Evolutionary conservation across 805 yeast species (phyloP), one percentile per base, ranked within the genome.

Genomic region (Metschnikowia sp.): DNA sequence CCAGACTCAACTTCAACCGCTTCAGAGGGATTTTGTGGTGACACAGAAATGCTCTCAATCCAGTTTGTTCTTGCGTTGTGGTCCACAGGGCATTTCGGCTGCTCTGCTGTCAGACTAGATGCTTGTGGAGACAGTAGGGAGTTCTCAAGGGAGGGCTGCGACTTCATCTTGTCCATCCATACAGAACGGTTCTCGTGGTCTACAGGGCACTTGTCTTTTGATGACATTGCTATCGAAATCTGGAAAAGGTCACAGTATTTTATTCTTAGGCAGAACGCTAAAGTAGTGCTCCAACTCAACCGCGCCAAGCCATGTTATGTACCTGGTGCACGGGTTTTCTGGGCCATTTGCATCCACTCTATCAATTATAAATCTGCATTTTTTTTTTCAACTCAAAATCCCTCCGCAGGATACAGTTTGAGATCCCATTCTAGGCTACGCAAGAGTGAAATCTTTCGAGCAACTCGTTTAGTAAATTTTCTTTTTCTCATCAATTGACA

Each of bases 401-500:
- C 26, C 7, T 22, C 26, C 26, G 7, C 26, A 22, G 26, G 26
- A 22, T 7, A 7, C 26, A 22, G 26, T 22, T 1, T 7, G 7
- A 22, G 7, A 22, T 22, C 7, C 26, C 26, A 22, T 22, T 22
- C 26, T 7, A 22, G 5, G 7, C 7, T 4, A 22, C 26, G 26
- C 26, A 7, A 22, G 26, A 22, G 4, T 22, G 26, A 22, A 22
- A 22, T 22, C 32, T 10, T 12, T 31, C 12, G 10, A 31, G 32
- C 32, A 10, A 8, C 6, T 13, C 10, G 26, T 12, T 30, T 28
- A 89, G 65, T 86, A 88, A 50, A 88, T 83, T 76, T 92, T 92
- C 76, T 92, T 91, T 84, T 94, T 92, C 67, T 90, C 97, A 63
- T 92, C 99, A 49, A 92, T 72, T 28, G 96, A 87, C 54, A 92